A percentile compares a stretch with the other conserved stretches of the same genome.
phyloP scores from a whole-genome alignment of 2,329 filamentous ascomycete species.

The Ceratocystis alfenasii region DNA sequence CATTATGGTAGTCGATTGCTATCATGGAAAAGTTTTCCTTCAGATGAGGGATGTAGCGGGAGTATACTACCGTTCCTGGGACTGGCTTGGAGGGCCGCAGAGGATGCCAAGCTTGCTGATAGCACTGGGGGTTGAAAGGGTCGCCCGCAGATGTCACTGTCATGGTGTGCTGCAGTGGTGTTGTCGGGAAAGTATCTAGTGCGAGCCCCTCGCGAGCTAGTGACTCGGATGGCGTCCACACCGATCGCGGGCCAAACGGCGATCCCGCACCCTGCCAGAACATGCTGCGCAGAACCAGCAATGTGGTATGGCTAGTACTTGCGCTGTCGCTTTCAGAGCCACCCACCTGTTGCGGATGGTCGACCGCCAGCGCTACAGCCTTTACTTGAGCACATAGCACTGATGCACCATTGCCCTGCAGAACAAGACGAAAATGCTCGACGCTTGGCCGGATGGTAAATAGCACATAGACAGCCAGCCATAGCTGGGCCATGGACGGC shows the following conservation, averaged over 20 bases:
- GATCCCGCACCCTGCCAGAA: conserved; percentile 63
- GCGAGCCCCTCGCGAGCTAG: conserved; percentile 29
- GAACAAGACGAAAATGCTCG: conserved; percentile 39
- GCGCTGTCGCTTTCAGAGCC: conserved; percentile 27
- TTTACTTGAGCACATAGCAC: conserved; percentile 33
- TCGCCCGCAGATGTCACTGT: conserved; percentile 33
- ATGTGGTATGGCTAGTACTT: conserved; percentile 26
- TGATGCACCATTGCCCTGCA: conserved; percentile 32
- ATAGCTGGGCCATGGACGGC: conserved; percentile 40
- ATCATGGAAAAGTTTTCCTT: conserved; percentile 66
- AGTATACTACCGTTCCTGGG: conserved; percentile 61
- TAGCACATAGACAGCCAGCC: conserved; percentile 42
- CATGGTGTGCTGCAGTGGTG: conserved; percentile 38
- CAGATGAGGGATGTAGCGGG: conserved; percentile 64
- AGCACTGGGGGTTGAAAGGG: conserved; percentile 32
- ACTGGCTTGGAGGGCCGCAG: conserved; percentile 58
- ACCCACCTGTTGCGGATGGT: conserved; percentile 33
- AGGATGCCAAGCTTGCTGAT: conserved; percentile 53
- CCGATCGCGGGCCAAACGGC: conserved; percentile 51
- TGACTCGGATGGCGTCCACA: conserved; percentile 42
- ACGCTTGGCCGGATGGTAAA: conserved; percentile 39
- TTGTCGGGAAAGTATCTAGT: conserved; percentile 38
- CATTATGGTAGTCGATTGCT: conserved; percentile 54
- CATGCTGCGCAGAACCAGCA: conserved; percentile 38
- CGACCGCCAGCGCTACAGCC: conserved; percentile 38